Evolutionary conservation across 2,329 filamentous ascomycete species (phyloP), one percentile per base, ranked within the genome.

Genomic region (Penicillium glabrum): DNA sequence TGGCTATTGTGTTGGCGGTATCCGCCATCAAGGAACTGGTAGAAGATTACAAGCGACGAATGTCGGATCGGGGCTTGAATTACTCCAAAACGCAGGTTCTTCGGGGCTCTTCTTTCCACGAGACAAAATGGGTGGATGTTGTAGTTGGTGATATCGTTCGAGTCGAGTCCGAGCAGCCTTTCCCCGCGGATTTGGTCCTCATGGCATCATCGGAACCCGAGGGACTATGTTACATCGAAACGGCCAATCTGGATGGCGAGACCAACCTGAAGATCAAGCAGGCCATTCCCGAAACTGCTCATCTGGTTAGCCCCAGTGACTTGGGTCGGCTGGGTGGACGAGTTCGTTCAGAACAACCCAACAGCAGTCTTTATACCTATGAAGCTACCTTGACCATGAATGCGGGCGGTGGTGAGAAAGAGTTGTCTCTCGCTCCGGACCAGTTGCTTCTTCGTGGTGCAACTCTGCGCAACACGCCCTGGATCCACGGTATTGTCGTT

Each of bases 261-360:
- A 99, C 95, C 21, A 99, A 99, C 72, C 79, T 99, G 66, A 99
- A 99, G 78, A 96, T 99, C 79, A 99, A 99, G 79, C 95, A 99
- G 78, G 93, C 88, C 2, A 87, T 97, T 53, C 93, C 95, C 0
- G 95, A 99, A 79, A 99, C 95, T 0, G 87, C 89, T 14, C 83
- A 89, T 59, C 82, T 97, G 71, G 92, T 99, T 57, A 96, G 91
- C 70, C 86, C 92, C 19, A 87, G 84, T 61, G 93, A 98, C 67
- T 80, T 99, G 60, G 91, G 91, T 70, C 84, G 93, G 60, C 79
- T 99, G 3, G 90, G 90, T 46, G 95, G 95, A 29, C 89, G 89
- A 60, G 81, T 99, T 66, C 89, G 91, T 67, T 98, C 93, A 1
- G 95, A 99, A 76, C 95, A 98, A 73, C 95, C 95, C 23, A 99